Base-by-base conservation (phyloP, 176 grass and related monocot species). In the Zoysia japonica region DNA sequence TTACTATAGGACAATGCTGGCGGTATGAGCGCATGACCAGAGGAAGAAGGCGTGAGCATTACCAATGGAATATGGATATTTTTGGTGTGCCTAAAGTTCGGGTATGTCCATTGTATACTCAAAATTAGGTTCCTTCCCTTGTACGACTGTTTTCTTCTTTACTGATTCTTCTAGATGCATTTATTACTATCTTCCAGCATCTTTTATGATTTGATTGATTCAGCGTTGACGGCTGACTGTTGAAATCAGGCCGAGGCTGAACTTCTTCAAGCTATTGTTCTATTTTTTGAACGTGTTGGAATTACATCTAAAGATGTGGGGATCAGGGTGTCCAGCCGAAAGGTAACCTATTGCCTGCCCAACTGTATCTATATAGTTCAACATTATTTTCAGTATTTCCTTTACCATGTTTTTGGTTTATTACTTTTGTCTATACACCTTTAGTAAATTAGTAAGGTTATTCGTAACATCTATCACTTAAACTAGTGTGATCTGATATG, bases 51-150 rank as follows among this genome's bases (percentile, higher is more conserved):
- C 89, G 91, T 54, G 94, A 97, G 13, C 94, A 97, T 88, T 97
- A 93, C 62, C 94, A 97, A 77, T 97, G 91, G 94, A 97, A 97
- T 77, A 93, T 97, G 91, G 94, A 97, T 80, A 92, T 97, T 45
- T 89, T 97, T 78, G 91, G 94, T 69, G 78, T 93, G 68, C 74
- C 94, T 54, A 93, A 84, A 97, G 85, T 97, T 54, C 79, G 89
- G 77, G 94, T 93, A 88, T 65, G 83, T 70, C 38, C 44, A 56
- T 71, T 63, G 11, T 42, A 57, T 17, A 16, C 35, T 38, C 35
- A 39, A 62, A 36, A 38, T 64, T 38, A 39, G 36, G 36, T 7
- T 65, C 37, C 62, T 3, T 65, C 7, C 13, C 45, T 47, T 48
- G 7, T 38, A 61, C 19, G 14, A 42, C 35, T 20, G 7, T 39